Evolutionary conservation across 148 eudicot species (phyloP), one percentile per base, ranked within the genome.

Genomic region (Vaccinium macrocarpon): DNA sequence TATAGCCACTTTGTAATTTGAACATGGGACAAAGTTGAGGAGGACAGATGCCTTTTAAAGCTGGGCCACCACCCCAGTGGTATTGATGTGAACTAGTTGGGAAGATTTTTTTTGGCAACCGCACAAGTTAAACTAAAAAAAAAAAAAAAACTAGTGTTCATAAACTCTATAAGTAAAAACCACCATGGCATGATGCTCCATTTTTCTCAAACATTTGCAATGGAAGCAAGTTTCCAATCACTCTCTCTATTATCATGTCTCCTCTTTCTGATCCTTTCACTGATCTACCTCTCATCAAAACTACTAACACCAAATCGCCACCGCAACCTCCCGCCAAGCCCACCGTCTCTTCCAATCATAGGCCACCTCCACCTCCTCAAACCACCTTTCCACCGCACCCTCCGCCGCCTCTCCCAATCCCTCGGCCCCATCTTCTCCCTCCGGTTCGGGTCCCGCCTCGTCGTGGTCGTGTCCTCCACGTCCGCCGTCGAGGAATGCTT

Each of bases 321-420:
- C 27, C 27, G 11, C 68, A n/a, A 62, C 27, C 68, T 62, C 68
- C 68, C 68, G 2, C 68, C 68, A 62, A 21, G 23, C 68, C 68
- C 68, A 2, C 68, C 27, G 27, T 21, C 68, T n/a, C 68, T 62
- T 10, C 68, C 68, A 23, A n/a, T 62, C 68, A 62, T 62, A 8
- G 68, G 68, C 27, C 68, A 62, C 68, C 68, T 62, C 68, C 68
- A 62, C 68, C 68, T 62, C 68, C 4, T 62, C 68, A 62, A n/a
- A 62, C 68, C 12, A n/a, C 68, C 68, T 8, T 27, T 62, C 68
- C 27, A 62, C 68, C 68, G 68, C 68, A 1, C 68, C 68, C 68
- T 62, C 68, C 27, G 3, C 27, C 27, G 68, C 68, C 4, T 62
- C 68, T 62, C 68, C 27, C 68, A n/a, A 62, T 2, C 68, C 27